A percentile compares a stretch with the other conserved stretches of the same genome.
phyloP scores from a whole-genome alignment of 148 eudicot genomes.

The Arbutus unedo region DNA sequence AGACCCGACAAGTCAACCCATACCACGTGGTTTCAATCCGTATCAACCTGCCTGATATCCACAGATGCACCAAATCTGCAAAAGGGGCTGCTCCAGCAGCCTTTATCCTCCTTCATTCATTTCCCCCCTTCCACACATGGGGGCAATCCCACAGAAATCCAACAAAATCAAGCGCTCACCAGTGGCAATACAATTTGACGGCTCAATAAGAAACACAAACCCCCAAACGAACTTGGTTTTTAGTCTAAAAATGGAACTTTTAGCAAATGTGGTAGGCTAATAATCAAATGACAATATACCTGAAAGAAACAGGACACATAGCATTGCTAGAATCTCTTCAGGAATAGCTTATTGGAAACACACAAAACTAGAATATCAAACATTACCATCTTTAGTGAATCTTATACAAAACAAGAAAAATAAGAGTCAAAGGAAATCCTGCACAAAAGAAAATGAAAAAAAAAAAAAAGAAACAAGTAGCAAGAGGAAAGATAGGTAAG shows the following conservation, averaged over 20 bases:
- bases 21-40: too few species aligned
- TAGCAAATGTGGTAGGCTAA: not conserved
- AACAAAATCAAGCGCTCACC: too few species aligned
- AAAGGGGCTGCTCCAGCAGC: too few species aligned
- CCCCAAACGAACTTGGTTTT: too few species aligned
- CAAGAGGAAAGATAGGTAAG: not conserved
- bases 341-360: not conserved
- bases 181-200: too few species aligned
- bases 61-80: too few species aligned
- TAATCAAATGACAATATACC: not conserved
- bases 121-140: too few species aligned
- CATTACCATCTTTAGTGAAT: not conserved
- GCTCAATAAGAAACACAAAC: too few species aligned
- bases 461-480: not conserved
- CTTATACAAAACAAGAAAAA: not conserved
- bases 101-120: too few species aligned
- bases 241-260: not conserved
- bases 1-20: too few species aligned
- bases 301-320: not conserved
- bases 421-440: not conserved
- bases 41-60: too few species aligned
- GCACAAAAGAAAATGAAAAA: not conserved
- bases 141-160: too few species aligned
- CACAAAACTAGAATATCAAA: not conserved
- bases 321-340: not conserved